Base-by-base conservation (phyloP, 2,329 filamentous ascomycete genomes). In the Gnomoniopsis smithogilvyi region DNA sequence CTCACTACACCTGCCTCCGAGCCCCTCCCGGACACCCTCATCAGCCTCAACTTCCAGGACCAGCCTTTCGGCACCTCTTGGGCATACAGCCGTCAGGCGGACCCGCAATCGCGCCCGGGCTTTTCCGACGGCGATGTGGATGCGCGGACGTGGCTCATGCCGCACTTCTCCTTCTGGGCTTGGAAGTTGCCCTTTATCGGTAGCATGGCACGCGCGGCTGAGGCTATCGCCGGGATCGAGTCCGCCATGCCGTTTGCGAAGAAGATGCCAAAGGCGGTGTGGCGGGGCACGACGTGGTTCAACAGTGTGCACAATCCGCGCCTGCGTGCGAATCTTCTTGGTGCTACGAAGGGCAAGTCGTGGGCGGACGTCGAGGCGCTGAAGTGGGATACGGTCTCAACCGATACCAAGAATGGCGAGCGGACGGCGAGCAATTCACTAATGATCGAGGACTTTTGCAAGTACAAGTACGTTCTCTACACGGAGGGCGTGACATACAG, bases 111-210 rank as follows among this genome's bases (percentile, higher is more conserved):
- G 15, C 56, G 61, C 8, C 54, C 60, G 22, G 62, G 63, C 47
- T 58, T 62, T 59, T 21, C 62, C 58, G 12, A 66, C 43, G 53
- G 62, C 51, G 60, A 67, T 60, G 58, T 63, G 15, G 50, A 65
- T 54, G 58, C 63, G 10, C 75, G 76, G 38, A 72, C 72, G 59
- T 83, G 81, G 69, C 67, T 80, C 4, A 79, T 84, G 71, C 81
- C 81, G 58, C 83, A 80, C 72, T 86, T 81, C 73, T 75, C 74
- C 66, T 81, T 78, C 71, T 84, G 78, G 78, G 75, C 78, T 6
- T 84, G 81, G 81, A 72, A 77, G 22, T 73, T 80, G 49, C 77
- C 76, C 55, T 79, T 79, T 72, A 80, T 78, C 67, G 74, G 73
- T 6, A 77, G 77, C 7, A 66, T 81, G 15, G 62, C 70, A 12